Percentiles rank a stretch among this genome's conserved stretches.
Conservation (phyloP, 2,329 filamentous ascomycete species). For the Neofusicoccum kwambonambiense region DNA sequence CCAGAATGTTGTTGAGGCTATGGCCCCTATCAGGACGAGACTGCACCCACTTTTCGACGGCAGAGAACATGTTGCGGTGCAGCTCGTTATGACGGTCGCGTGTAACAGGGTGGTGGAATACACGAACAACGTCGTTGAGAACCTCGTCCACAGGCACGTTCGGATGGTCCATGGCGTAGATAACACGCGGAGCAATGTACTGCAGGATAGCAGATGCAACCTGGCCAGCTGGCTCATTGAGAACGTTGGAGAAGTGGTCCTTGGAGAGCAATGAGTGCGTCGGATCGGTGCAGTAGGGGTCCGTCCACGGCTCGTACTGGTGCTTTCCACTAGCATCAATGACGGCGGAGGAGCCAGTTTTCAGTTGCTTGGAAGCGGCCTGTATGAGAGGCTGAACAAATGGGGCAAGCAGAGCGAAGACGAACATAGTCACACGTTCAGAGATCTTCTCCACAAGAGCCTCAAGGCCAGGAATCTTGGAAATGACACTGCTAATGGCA, state of each 20-base stretch:
- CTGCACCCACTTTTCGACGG: conserved; percentile 78
- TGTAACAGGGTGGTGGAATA: conserved; percentile 88
- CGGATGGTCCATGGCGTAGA: conserved; percentile 92
- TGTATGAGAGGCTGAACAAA: conserved; percentile 92
- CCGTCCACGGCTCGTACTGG: conserved; percentile 51
- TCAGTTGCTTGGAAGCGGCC: conserved; percentile 77
- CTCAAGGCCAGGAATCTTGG: conserved; percentile 89
- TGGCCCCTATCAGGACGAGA: conserved; percentile 64
- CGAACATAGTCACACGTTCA: conserved; percentile 87
- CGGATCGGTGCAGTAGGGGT: conserved; percentile 48
- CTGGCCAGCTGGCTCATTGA: conserved; percentile 50
- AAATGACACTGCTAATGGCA: conserved; percentile 77
- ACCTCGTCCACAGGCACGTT: conserved; percentile 81
- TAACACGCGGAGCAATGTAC: conserved; percentile 80
- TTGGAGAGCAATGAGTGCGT: conserved; percentile 54
- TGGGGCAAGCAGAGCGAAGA: conserved; percentile 85
- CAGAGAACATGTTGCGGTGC: conserved; percentile 84
- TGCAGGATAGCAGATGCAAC: conserved; percentile 64
- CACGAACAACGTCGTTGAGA: conserved; percentile 72
- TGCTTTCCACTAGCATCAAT: conserved; percentile 53
- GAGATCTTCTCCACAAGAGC: conserved; percentile 88
- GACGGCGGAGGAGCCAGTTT: conserved; percentile 76
- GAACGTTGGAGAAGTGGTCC: conserved; percentile 52
- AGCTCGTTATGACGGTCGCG: conserved; percentile 74
- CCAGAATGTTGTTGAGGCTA: conserved; percentile 72